These are phyloP conservation scores for Excoecaria cochinchinensis DNA, from an alignment of 345 rosid genomes.

Conservation along the genomic window DNA sequence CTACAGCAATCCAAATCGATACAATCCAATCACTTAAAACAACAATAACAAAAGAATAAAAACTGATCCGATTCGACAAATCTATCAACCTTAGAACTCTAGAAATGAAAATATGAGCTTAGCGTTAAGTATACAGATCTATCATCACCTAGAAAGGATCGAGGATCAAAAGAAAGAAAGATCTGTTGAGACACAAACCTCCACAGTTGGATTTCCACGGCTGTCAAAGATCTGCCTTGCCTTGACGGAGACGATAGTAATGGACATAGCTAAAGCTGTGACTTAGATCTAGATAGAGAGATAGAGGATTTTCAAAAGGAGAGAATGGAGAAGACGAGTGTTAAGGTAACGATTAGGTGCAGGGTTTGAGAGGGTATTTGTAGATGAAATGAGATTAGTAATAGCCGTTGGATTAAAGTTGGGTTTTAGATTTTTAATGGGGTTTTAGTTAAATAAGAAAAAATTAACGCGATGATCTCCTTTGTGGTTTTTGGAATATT, in stretches of 20 bases:
- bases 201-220: constrained; percentile 74
- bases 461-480: too few relatives aligned
- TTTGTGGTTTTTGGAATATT: too few relatives aligned
- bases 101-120: background rate
- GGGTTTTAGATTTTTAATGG: background rate
- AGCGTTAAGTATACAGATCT: background rate
- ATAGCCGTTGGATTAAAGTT: constrained; percentile 11
- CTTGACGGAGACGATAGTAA: constrained; percentile 38
- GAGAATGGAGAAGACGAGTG: background rate
- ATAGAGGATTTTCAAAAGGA: too few relatives aligned
- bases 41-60: background rate
- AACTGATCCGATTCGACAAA: background rate
- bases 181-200: constrained; percentile 36
- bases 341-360: background rate
- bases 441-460: background rate
- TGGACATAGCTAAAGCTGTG: constrained; percentile 16
- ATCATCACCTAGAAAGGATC: background rate
- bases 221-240: constrained; percentile 81
- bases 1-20: constrained; percentile 27
- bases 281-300: constrained; percentile 19
- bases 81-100: background rate
- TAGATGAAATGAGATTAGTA: background rate
- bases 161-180: background rate
- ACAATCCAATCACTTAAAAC: background rate
- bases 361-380: background rate